Percentiles rank a stretch among this genome's conserved stretches.
Evolutionary conservation across 2,329 filamentous ascomycete genomes (phyloP).

Genomic region (Eurotiales sp.): DNA sequence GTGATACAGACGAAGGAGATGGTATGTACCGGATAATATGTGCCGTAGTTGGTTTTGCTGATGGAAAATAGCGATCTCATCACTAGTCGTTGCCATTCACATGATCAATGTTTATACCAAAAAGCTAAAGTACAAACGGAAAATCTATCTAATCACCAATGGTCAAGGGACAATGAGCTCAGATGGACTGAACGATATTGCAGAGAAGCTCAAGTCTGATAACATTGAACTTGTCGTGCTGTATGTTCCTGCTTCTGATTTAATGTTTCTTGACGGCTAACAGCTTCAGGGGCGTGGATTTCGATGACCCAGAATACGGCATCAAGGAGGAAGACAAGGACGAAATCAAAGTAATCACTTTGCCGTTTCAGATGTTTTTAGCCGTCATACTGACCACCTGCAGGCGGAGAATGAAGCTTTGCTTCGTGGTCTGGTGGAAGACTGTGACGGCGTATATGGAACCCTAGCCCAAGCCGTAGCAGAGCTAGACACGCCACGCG

Average conservation of each 20-base stretch:
- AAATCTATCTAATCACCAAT: slow-evolving; percentile 82
- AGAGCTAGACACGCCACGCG: slow-evolving; percentile 69
- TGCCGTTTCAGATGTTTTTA: too few species aligned
- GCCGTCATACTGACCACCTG: background rate
- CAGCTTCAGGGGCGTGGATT: slow-evolving; percentile 71
- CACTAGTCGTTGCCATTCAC: slow-evolving; percentile 77
- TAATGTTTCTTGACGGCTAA: slow-evolving; percentile 22
- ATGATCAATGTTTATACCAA: slow-evolving; percentile 80
- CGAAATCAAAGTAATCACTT: slow-evolving; percentile 61
- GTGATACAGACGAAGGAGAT: slow-evolving; percentile 67
- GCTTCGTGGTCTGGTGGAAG: slow-evolving; percentile 62
- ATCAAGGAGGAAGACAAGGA: slow-evolving; percentile 89
- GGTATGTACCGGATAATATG: slow-evolving; percentile 40
- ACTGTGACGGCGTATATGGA: slow-evolving; percentile 71
- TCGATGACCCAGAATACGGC: slow-evolving; percentile 85
- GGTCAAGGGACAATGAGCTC: slow-evolving; percentile 69
- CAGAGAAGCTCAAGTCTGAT: slow-evolving; percentile 68
- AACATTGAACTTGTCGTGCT: slow-evolving; percentile 75
- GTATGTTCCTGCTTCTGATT: slow-evolving; percentile 52
- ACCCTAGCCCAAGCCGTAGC: slow-evolving; percentile 82
- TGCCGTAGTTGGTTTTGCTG: background rate
- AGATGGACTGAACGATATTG: slow-evolving; percentile 67
- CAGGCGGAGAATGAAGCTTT: slow-evolving; percentile 68
- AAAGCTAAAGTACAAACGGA: slow-evolving; percentile 74
- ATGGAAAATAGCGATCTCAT: slow-evolving; percentile 61